phyloP scores from a whole-genome alignment of 2,329 filamentous ascomycete species.

The Coniochaeta prunicola region DNA sequence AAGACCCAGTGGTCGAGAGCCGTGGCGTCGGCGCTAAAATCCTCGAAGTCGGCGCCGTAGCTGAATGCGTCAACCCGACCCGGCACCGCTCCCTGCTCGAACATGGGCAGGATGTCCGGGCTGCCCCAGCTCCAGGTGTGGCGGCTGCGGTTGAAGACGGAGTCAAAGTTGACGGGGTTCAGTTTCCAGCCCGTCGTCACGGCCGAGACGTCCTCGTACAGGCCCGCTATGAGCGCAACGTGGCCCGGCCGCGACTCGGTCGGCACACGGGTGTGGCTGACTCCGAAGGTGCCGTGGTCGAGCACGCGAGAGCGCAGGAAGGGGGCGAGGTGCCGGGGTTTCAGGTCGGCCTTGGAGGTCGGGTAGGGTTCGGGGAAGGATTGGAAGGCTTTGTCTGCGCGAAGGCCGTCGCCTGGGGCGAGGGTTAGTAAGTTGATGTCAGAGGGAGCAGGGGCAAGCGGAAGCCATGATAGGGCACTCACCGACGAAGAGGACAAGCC shows the following conservation, averaged over 20 bases:
- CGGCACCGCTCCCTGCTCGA: slow-evolving; percentile 82
- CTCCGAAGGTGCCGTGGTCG: slow-evolving; percentile 87
- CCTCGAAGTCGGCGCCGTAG: slow-evolving; percentile 79
- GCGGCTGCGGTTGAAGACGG: slow-evolving; percentile 91
- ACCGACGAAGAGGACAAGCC: slow-evolving; percentile 92
- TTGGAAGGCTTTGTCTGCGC: slow-evolving; percentile 97
- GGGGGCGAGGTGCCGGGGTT: slow-evolving; percentile 75
- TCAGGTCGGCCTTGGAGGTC: slow-evolving; percentile 55
- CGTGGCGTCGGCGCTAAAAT: slow-evolving; percentile 77
- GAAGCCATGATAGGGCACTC: slow-evolving; percentile 11
- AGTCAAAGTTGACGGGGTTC: slow-evolving; percentile 97
- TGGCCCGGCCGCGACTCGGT: slow-evolving; percentile 95
- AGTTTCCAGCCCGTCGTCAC: slow-evolving; percentile 98
- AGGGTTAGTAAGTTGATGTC: neutral
- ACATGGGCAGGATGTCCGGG: slow-evolving; percentile 96
- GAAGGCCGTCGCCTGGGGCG: slow-evolving; percentile 67
- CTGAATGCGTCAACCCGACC: slow-evolving; percentile 81
- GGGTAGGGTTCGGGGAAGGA: slow-evolving; percentile 82
- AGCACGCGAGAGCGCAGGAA: slow-evolving; percentile 86
- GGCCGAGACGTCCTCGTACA: slow-evolving; percentile 97
- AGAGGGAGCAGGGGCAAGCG: neutral
- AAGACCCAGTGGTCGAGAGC: slow-evolving; percentile 93
- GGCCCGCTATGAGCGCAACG: slow-evolving; percentile 89
- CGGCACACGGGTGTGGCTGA: slow-evolving; percentile 93
- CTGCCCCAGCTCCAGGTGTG: slow-evolving; percentile 99